Conservation (phyloP, 2,329 filamentous ascomycete species). For the Elsinoe arachidis region DNA sequence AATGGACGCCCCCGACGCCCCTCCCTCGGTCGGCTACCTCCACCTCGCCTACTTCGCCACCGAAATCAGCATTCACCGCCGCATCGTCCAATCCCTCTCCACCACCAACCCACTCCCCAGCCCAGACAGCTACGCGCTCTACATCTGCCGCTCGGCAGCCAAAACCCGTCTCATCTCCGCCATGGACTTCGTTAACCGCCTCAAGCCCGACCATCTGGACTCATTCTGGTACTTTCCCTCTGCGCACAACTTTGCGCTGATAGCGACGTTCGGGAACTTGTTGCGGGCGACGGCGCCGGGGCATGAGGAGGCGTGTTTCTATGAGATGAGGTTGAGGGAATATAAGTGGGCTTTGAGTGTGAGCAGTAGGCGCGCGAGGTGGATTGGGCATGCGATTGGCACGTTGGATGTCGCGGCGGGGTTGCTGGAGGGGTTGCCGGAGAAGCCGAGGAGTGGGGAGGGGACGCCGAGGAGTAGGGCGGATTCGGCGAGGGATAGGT, state of each 20-base stretch:
- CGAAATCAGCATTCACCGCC: slow-evolving; percentile 85
- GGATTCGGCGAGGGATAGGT: slow-evolving; percentile 6
- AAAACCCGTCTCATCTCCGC: slow-evolving; percentile 90
- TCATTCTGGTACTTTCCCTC: slow-evolving; percentile 89
- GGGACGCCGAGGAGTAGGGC: slow-evolving; percentile 10
- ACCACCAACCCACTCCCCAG: slow-evolving; percentile 34
- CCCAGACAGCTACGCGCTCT: slow-evolving; percentile 68
- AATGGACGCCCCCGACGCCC: slow-evolving; percentile 50
- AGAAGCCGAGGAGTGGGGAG: slow-evolving; percentile 30
- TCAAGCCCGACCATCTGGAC: slow-evolving; percentile 77
- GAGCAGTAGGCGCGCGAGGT: slow-evolving; percentile 60
- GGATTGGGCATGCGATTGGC: slow-evolving; percentile 38
- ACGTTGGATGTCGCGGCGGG: slow-evolving; percentile 37
- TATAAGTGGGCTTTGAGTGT: slow-evolving; percentile 93
- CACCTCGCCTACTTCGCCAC: slow-evolving; percentile 90
- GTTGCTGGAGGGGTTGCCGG: slow-evolving; percentile 37
- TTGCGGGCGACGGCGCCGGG: slow-evolving; percentile 84
- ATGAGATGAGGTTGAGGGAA: slow-evolving; percentile 72
- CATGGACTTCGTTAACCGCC: slow-evolving; percentile 94
- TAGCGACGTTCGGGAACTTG: slow-evolving; percentile 85
- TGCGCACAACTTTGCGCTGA: slow-evolving; percentile 85
- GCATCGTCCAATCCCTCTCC: slow-evolving; percentile 74
- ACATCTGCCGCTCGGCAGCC: slow-evolving; percentile 87
- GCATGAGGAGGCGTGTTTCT: slow-evolving; percentile 86
- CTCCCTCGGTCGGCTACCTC: slow-evolving; percentile 47